Base-by-base conservation (phyloP, 148 eudicot genomes). In the Mesembryanthemum crystallinum region DNA sequence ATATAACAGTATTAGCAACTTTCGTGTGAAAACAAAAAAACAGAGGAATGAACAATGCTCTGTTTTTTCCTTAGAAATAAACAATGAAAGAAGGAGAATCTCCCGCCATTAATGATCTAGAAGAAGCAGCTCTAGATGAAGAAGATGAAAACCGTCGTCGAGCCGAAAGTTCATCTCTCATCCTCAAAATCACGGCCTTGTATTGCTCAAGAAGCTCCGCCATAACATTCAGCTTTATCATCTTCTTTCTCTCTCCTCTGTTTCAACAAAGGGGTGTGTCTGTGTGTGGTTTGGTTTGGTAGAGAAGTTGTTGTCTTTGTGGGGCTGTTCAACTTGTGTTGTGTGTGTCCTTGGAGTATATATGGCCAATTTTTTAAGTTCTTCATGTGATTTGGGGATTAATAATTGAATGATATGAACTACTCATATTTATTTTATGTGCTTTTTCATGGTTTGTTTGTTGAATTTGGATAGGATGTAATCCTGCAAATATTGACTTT, bases 221-320 rank as follows among this genome's bases (percentile, higher is more conserved):
- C 32, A 81, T 76, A 66, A 76, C 65, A 45, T 73, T 68, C 23
- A 81, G 67, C 62, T 81, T 68, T 62, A 81, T 81, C 83, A 81
- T 81, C 76, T 35, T 72, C 49, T 25, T 8, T 12, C 3, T 21
- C 3, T 42, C 3, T 27, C 28, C 10, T 8, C 2, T 5, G 21
- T 1, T 0, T 7, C 42, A 33, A 64, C 15, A 10, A 37, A 65
- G 23, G 45, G 17, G 25, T 8, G 29, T 27, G 60, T n/a, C n/a
- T n/a, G n/a, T n/a, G 18, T 35, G 33, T 1, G 27, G 54, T 32
- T 71, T 14, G 3, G 72, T 69, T 66, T 66, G 51, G 70, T 66
- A 21, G 58, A 69, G 58, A 14, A 69, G 58, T 69, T 45, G 14
- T 69, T 69, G 72, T 69, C 39, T 35, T 35, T 35, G 39, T 35